Evolutionary conservation across 2,329 filamentous ascomycete species (phyloP).

Genomic region (Xylaria sp.): DNA sequence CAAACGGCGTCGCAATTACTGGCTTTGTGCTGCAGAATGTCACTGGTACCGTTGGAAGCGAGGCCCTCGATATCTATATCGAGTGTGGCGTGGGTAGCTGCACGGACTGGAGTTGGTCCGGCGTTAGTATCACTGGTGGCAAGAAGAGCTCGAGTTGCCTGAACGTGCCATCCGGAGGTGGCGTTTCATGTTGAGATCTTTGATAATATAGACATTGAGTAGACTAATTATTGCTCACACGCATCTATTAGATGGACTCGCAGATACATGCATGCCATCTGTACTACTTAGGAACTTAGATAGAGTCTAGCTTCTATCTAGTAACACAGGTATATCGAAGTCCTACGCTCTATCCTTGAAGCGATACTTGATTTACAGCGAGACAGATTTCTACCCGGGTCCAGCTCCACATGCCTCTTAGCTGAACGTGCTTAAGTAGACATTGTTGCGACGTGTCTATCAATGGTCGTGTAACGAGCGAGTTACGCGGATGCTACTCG

Average conservation of each 20-base stretch:
- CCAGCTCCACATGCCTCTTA: too few relatives aligned
- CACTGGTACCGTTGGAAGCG: slow-evolving; percentile 52
- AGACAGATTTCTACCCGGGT: too few relatives aligned
- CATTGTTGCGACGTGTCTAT: too few relatives aligned
- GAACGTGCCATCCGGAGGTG: slow-evolving; percentile 51
- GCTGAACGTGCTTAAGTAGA: too few relatives aligned
- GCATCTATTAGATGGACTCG: too few relatives aligned
- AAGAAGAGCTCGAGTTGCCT: slow-evolving; percentile 68
- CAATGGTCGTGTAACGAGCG: too few relatives aligned
- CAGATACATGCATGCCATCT: not conserved
- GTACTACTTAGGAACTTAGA: too few relatives aligned
- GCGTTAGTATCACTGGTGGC: slow-evolving; percentile 54
- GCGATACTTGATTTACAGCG: too few relatives aligned
- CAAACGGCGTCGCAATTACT: slow-evolving; percentile 59
- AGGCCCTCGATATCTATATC: slow-evolving; percentile 52
- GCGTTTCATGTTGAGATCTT: slow-evolving; percentile 39
- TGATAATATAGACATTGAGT: not conserved
- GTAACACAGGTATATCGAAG: too few relatives aligned
- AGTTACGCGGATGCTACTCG: too few relatives aligned
- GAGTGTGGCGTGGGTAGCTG: slow-evolving; percentile 54
- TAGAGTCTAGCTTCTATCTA: too few relatives aligned
- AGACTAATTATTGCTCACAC: not conserved
- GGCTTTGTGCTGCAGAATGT: slow-evolving; percentile 56
- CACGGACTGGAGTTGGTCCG: slow-evolving; percentile 52
- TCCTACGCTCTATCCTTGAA: too few relatives aligned